phyloP scores from a whole-genome alignment of 345 rosid species.

The Luvunga scandens region DNA sequence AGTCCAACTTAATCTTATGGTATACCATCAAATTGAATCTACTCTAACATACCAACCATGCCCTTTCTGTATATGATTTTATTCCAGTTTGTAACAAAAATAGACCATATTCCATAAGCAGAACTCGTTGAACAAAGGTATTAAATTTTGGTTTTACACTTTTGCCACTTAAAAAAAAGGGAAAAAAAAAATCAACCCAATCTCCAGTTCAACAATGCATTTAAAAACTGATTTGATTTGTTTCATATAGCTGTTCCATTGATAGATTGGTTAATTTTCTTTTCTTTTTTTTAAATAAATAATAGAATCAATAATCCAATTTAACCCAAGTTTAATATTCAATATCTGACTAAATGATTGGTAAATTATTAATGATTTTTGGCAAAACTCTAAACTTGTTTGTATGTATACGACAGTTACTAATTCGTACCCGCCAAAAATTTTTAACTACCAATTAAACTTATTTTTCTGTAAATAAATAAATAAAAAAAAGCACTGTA shows the following conservation, averaged over 20 bases:
- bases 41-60: too few relatives aligned
- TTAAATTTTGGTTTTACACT: too few relatives aligned
- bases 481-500: not conserved
- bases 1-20: too few relatives aligned
- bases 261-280: not conserved
- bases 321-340: not conserved
- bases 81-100: too few relatives aligned
- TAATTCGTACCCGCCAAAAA: constrained; percentile 12
- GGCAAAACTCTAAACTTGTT: not conserved
- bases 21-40: too few relatives aligned
- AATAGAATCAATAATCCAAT: not conserved
- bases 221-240: not conserved
- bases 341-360: not conserved
- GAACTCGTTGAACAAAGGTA: not conserved
- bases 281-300: too few relatives aligned
- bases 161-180: too few relatives aligned
- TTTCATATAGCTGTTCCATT: not conserved
- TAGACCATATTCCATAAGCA: not conserved
- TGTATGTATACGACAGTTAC: not conserved
- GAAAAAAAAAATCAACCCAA: too few relatives aligned
- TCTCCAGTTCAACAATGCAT: not conserved
- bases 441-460: not conserved
- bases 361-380: not conserved
- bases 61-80: not conserved
- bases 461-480: not conserved